A percentile compares a stretch with the other conserved stretches of the same genome.
Evolutionary conservation across 805 yeast genomes (phyloP).

Genomic region (Zygotorulaspora florentina): DNA sequence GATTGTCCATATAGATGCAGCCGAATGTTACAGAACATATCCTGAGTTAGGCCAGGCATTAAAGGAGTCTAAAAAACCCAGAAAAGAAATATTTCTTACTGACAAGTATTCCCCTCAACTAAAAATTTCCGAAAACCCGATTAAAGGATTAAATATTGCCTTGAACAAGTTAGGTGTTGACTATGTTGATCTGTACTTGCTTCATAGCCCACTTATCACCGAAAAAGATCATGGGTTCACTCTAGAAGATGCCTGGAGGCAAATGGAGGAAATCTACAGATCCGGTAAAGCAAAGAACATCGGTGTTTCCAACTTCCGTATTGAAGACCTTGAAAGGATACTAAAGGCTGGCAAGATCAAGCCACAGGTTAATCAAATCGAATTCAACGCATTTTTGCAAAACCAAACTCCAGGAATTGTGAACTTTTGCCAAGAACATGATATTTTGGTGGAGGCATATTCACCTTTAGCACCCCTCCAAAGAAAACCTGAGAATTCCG

Average conservation of each 20-base stretch:
- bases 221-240: slow-evolving; percentile 38
- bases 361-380: slow-evolving; percentile 63
- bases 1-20: slow-evolving; percentile 53
- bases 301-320: slow-evolving; percentile 59
- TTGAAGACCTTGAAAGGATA: slow-evolving; percentile 43
- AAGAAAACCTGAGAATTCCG: slow-evolving; percentile 38
- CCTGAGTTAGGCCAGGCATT: slow-evolving; percentile 51
- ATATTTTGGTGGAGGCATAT: slow-evolving; percentile 59
- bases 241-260: slow-evolving; percentile 49
- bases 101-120: slow-evolving; percentile 42
- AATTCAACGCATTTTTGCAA: slow-evolving; percentile 60
- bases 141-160: slow-evolving; percentile 38
- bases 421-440: slow-evolving; percentile 46
- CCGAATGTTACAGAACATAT: slow-evolving; percentile 53
- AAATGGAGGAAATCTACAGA: slow-evolving; percentile 45
- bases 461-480: slow-evolving; percentile 63
- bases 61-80: slow-evolving; percentile 37
- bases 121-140: slow-evolving; percentile 36
- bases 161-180: slow-evolving; percentile 41
- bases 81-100: slow-evolving; percentile 52
- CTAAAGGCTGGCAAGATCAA: slow-evolving; percentile 37
- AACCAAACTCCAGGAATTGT: slow-evolving; percentile 60
- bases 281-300: slow-evolving; percentile 54
- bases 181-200: slow-evolving; percentile 49
- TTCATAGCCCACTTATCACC: slow-evolving; percentile 44